Conservation (phyloP, 176 grass and related monocot species). For the Triticum dicoccoides region DNA sequence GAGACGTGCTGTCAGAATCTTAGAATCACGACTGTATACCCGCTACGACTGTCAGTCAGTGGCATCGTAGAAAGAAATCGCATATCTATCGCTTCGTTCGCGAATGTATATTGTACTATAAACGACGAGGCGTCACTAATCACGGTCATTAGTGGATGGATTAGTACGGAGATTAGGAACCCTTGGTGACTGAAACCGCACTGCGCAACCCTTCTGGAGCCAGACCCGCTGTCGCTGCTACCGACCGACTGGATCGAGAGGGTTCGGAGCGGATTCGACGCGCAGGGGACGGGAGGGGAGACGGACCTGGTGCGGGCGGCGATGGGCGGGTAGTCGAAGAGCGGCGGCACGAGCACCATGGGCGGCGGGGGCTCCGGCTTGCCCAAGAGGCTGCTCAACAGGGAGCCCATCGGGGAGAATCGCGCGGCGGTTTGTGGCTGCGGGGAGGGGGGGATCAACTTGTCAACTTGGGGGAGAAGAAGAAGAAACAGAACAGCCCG, state of each 20-base stretch:
- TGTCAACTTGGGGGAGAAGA: constrained; percentile 12
- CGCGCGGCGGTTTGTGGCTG: not conserved
- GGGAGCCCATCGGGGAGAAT: constrained; percentile 28
- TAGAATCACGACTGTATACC: not conserved
- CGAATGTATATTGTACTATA: too few relatives aligned
- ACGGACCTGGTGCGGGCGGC: constrained; percentile 81
- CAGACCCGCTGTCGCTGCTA: too few relatives aligned
- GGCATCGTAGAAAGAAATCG: not conserved
- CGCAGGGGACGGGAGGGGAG: not conserved
- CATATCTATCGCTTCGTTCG: not conserved
- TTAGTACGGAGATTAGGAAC: not conserved
- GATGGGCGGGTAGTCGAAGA: constrained; percentile 96
- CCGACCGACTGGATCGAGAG: not conserved
- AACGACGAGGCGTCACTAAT: not conserved
- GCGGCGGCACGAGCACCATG: constrained; percentile 89
- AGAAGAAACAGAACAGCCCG: not conserved
- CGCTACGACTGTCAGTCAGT: too few relatives aligned
- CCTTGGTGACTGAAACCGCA: not conserved
- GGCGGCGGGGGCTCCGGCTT: constrained; percentile 72
- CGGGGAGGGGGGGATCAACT: not conserved
- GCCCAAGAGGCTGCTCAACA: constrained; percentile 35
- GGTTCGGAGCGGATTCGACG: not conserved
- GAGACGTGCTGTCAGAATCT: not conserved
- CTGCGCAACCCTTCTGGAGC: not conserved
- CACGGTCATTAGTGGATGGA: not conserved